phyloP scores from a whole-genome alignment of 495 filamentous ascomycete genomes.

The Neurospora sp. region DNA sequence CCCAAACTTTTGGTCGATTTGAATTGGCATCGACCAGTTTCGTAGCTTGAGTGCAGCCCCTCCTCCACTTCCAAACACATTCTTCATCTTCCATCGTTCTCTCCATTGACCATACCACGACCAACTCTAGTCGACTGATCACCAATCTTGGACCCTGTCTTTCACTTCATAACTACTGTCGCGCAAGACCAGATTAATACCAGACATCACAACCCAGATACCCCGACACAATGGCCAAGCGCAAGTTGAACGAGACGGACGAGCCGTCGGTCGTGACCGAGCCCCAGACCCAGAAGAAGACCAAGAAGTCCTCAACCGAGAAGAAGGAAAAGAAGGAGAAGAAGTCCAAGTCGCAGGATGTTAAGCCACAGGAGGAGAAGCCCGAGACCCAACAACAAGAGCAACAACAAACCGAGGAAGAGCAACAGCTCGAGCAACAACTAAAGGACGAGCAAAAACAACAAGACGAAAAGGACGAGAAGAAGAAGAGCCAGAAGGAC shows the following conservation, averaged over 20 bases:
- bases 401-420: slow-evolving; percentile 2
- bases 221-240: slow-evolving; percentile 34
- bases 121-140: neutral
- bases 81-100: neutral
- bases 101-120: neutral
- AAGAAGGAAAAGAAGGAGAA: slow-evolving; percentile 5
- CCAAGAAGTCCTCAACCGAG: slow-evolving; percentile 1
- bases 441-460: neutral
- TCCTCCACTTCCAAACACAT: neutral
- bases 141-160: neutral
- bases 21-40: neutral
- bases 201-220: neutral
- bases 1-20: neutral
- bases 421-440: slow-evolving; percentile 10
- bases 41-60: neutral
- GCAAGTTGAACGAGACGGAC: slow-evolving; percentile 44
- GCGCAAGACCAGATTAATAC: neutral
- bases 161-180: neutral
- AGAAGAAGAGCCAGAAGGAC: slow-evolving; percentile 6
- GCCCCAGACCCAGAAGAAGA: slow-evolving; percentile 1
- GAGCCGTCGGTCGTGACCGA: slow-evolving; percentile 25
- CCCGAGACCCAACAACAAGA: neutral
- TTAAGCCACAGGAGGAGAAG: neutral
- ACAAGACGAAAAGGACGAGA: slow-evolving; percentile 3
- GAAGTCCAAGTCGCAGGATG: slow-evolving; percentile 2